Evolutionary conservation across 371 early-diverging fungal genomes (phyloP).

Genomic region (Mortierella sp.): DNA sequence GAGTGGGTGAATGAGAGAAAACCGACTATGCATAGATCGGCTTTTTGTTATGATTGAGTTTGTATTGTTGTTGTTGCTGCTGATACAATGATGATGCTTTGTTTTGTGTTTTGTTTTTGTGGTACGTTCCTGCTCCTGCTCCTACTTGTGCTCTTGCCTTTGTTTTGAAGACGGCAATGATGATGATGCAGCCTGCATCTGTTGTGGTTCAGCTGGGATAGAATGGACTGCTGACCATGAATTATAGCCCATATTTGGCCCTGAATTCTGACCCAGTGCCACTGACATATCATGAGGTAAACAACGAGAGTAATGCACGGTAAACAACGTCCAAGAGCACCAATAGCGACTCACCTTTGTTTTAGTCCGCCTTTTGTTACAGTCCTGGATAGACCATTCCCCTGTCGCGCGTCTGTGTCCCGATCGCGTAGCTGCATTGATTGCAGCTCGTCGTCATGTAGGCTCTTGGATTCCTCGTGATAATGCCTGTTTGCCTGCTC

Average conservation of each 20-base stretch:
- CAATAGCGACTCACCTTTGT: slow-evolving; percentile 34
- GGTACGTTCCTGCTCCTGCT: slow-evolving; percentile 10
- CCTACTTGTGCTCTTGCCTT: neutral
- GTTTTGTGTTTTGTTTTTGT: neutral
- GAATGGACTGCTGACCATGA: slow-evolving; percentile 6
- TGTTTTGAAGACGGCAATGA: slow-evolving; percentile 2
- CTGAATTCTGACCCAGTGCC: slow-evolving; percentile 1
- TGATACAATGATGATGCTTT: neutral
- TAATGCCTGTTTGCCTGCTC: slow-evolving; percentile 8
- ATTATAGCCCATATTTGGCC: neutral
- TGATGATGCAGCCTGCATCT: neutral
- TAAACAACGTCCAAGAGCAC: slow-evolving; percentile 5
- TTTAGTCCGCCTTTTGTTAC: slow-evolving; percentile 29
- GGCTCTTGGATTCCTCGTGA: slow-evolving; percentile 32
- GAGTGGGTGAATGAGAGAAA: neutral
- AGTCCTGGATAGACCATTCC: slow-evolving; percentile 22
- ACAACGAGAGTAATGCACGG: neutral
- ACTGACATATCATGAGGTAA: slow-evolving; percentile 19
- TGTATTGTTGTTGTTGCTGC: neutral
- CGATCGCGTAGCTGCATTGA: slow-evolving; percentile 32
- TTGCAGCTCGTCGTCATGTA: slow-evolving; percentile 25
- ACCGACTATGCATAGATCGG: neutral
- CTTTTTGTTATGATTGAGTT: neutral
- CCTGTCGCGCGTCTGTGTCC: slow-evolving; percentile 20
- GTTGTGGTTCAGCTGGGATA: slow-evolving; percentile 19